Base-by-base conservation (phyloP, 129 eudicot species). In the Chrysanthemum seticuspe region DNA sequence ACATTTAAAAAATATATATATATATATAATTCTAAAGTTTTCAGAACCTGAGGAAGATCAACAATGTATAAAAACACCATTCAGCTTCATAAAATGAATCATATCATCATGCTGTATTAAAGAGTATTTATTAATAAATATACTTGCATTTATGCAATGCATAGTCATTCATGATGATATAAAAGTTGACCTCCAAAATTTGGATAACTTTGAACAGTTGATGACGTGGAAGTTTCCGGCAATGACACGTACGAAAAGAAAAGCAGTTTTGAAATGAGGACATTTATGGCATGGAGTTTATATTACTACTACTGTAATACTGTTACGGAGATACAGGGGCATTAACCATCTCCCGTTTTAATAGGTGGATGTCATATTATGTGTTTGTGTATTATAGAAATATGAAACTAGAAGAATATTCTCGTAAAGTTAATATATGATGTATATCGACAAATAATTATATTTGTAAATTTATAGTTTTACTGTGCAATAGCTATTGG, bases 61-160 rank as follows among this genome's bases (percentile, higher is more conserved):
- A 44, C 74, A 61, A 79, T 63, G 45, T 65, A 13, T 53, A 12
- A 61, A 21, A 70, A 48, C 83, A 70, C 85, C 79, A 62, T 65
- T 62, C 85, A 87, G 81, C 90, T 87, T 90, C 96, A 87, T 90
- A 83, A 80, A 61, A 68, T 9, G 54, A 77, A 19, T 19, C 48
- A 40, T 19, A 15, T 29, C 45, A 67, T 56, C 50, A 61, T 16
- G 62, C 10, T 58, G 64, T 19, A 62, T 62, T 36, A 7, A 52
- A n/a, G 31, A 62, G 57, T 25, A 52, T 68, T 18, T 19, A 16
- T 66, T 40, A 40, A 1, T 5, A 6, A 5, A 40, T 40, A 40
- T 40, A 40, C 44, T 40, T 40, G 52, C 50, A 53, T 53, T 70
- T 70, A 53, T 54, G 74, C 51, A 54, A 13, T 69, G 14, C 73